A percentile compares a stretch with the other conserved stretches of the same genome.
These are phyloP conservation scores for Penicillium herquei DNA, from an alignment of 495 filamentous ascomycete genomes.

Conservation along the genomic window DNA sequence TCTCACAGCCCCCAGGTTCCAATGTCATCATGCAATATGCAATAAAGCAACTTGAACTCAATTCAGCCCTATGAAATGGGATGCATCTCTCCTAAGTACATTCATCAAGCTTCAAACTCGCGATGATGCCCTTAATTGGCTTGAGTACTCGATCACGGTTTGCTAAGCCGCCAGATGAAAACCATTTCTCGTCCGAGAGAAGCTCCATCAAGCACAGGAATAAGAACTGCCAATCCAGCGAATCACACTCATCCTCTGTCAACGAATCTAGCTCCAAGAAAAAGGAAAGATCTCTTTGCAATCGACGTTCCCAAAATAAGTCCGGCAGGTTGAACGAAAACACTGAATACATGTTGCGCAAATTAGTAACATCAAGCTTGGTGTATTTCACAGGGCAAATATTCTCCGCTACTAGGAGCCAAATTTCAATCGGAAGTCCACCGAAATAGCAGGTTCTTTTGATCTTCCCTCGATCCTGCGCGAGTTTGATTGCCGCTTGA, in stretches of 20 bases:
- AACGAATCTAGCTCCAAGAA: constrained; percentile 2
- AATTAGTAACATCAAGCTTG: constrained; percentile 1
- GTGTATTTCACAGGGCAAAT: constrained; percentile 10
- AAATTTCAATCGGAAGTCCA: constrained; percentile 6
- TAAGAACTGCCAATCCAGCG: constrained; percentile 4
- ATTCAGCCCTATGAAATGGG: too few species aligned
- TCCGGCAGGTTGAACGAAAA: constrained; percentile 7
- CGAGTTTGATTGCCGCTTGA: constrained; percentile 1
- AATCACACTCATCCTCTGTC: neutral
- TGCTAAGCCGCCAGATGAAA: neutral
- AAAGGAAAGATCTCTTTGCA: neutral
- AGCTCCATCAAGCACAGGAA: constrained; percentile 3
- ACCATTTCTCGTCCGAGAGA: neutral
- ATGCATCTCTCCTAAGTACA: too few species aligned
- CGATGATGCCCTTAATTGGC: neutral
- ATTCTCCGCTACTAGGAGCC: constrained; percentile 1
- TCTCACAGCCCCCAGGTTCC: too few species aligned
- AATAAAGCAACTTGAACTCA: too few species aligned
- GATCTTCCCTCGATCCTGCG: neutral
- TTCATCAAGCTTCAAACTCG: neutral
- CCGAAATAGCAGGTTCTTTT: neutral
- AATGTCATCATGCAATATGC: too few species aligned
- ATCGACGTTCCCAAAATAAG: constrained; percentile 2
- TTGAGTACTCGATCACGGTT: constrained; percentile 1
- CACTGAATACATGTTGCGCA: constrained; percentile 5